A percentile compares a stretch with the other conserved stretches of the same genome.
Evolutionary conservation across 768 basidiomycete genomes (phyloP).

Genomic region (Calocybe gangraenosa): DNA sequence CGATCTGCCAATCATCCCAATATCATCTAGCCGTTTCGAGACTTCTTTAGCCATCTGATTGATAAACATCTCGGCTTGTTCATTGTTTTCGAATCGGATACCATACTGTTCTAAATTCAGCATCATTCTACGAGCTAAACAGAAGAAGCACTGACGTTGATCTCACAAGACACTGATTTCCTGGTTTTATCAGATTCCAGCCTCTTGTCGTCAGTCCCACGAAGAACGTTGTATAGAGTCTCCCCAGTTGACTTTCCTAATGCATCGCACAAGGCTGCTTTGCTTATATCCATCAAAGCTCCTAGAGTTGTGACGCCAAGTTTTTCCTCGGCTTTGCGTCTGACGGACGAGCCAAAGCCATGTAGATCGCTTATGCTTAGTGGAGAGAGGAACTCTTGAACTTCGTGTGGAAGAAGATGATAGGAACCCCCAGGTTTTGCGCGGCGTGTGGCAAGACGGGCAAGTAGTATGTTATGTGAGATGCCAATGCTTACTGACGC

Average conservation of each 20-base stretch:
- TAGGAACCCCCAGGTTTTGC: constrained; percentile 91
- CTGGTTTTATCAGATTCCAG: constrained; percentile 82
- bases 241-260: constrained; percentile 82
- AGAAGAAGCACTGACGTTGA: constrained; percentile 64
- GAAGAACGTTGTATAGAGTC: constrained; percentile 76
- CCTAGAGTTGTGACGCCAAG: constrained; percentile 69
- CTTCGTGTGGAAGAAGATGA: constrained; percentile 58
- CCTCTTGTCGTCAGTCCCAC: constrained; percentile 78
- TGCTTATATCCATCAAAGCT: constrained; percentile 62
- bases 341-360: constrained; percentile 77
- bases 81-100: constrained; percentile 83
- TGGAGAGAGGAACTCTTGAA: constrained; percentile 53
- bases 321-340: constrained; percentile 77
- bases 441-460: constrained; percentile 83
- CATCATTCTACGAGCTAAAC: background rate
- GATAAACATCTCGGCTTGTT: constrained; percentile 79
- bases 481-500: constrained; percentile 84
- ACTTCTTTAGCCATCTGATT: constrained; percentile 77
- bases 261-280: constrained; percentile 59
- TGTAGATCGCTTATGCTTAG: constrained; percentile 79
- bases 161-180: constrained; percentile 91
- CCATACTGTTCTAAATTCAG: constrained; percentile 62
- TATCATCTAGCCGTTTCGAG: constrained; percentile 59
- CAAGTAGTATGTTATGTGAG: constrained; percentile 86
- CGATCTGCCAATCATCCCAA: constrained; percentile 66